Evolutionary conservation across 2,329 filamentous ascomycete genomes (phyloP).

Genomic region (Penicillium sumatraense): DNA sequence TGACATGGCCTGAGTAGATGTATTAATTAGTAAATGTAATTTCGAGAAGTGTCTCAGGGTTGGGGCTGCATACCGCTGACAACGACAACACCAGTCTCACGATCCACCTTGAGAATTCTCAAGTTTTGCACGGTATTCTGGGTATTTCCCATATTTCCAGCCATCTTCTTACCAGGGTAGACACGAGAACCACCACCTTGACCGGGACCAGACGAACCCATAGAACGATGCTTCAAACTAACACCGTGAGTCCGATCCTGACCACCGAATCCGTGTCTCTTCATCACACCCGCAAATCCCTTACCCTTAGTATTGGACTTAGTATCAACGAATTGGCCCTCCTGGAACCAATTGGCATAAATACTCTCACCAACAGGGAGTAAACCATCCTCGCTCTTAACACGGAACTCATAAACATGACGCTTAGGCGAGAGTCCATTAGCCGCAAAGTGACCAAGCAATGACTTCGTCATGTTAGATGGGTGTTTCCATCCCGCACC

Average conservation of each 20-base stretch:
- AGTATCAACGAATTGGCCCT: conserved; percentile 89
- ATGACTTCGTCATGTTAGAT: conserved; percentile 77
- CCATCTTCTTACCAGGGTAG: conserved; percentile 96
- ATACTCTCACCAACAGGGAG: conserved; percentile 76
- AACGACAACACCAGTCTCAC: conserved; percentile 83
- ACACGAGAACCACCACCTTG: conserved; percentile 94
- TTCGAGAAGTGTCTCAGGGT: too few relatives aligned
- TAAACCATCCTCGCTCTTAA: conserved; percentile 73
- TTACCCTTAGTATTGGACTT: conserved; percentile 79
- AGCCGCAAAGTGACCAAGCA: conserved; percentile 85
- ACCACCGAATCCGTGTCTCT: conserved; percentile 86
- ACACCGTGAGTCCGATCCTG: conserved; percentile 94
- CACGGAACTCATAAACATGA: conserved; percentile 83
- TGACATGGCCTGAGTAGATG: conserved; percentile 64
- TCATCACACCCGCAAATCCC: conserved; percentile 98
- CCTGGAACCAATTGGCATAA: conserved; percentile 85
- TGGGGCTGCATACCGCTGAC: conserved; percentile 71
- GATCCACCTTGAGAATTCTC: conserved; percentile 84
- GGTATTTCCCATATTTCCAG: conserved; percentile 91
- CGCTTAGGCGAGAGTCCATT: conserved; percentile 83
- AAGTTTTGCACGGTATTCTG: conserved; percentile 90
- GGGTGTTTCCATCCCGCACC: conserved; percentile 76
- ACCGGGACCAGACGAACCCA: conserved; percentile 86
- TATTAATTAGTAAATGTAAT: conserved; percentile 17
- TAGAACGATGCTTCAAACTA: conserved; percentile 88